These are phyloP conservation scores for Citrullus mucosospermus DNA, from an alignment of 306 rosid species.

Conservation along the genomic window DNA sequence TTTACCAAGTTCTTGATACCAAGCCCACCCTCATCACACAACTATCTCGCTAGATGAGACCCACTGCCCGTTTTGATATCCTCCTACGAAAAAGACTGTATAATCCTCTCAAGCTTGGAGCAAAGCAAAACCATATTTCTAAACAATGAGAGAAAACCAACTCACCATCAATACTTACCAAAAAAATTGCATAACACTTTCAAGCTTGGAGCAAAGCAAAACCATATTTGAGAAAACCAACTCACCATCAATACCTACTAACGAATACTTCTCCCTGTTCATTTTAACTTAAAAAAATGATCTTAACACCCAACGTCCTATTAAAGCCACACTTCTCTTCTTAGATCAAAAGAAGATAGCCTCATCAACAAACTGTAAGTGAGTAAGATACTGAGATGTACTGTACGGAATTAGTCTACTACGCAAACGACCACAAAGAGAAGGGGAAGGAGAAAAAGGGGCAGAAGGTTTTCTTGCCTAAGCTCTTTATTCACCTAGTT, in stretches of 20 bases:
- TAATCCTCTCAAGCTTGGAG: background rate
- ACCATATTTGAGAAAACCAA: too few species aligned
- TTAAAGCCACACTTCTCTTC: too few species aligned
- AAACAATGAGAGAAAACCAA: background rate
- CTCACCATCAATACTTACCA: too few species aligned
- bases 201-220: too few species aligned
- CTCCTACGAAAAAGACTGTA: background rate
- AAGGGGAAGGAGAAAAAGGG: background rate
- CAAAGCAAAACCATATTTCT: background rate
- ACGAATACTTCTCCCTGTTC: background rate
- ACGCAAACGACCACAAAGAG: background rate
- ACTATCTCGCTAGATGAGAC: background rate
- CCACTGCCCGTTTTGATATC: background rate
- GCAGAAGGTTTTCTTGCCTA: background rate
- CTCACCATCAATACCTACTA: background rate
- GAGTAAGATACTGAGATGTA: background rate
- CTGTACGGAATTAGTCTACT: background rate
- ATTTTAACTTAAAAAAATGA: background rate
- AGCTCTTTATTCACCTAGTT: background rate
- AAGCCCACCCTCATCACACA: background rate
- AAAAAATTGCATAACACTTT: too few species aligned
- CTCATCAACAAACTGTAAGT: background rate
- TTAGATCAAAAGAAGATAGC: background rate
- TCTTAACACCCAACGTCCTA: too few species aligned
- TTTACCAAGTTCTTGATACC: background rate